Conservation (phyloP, 768 basidiomycete species). For the Amanita phalloides region DNA sequence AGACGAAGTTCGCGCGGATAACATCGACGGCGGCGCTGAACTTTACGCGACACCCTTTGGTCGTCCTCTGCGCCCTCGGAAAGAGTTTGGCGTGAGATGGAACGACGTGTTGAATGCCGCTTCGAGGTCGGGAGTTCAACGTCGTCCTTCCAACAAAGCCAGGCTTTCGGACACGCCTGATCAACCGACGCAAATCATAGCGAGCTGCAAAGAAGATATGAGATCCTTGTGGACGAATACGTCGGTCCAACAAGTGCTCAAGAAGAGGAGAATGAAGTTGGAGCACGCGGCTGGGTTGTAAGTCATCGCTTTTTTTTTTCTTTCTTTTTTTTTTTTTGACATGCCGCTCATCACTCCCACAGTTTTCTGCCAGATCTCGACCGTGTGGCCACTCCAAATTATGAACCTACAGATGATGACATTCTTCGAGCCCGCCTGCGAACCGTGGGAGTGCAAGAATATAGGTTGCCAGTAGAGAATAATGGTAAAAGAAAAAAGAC, state of each 20-base stretch:
- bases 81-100: constrained; percentile 16
- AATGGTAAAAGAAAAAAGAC: not conserved
- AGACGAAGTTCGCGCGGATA: constrained; percentile 9
- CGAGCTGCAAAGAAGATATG: constrained; percentile 42
- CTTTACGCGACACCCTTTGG: not conserved
- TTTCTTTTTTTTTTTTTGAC: too few species aligned
- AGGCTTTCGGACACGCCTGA: constrained; percentile 8
- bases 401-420: constrained; percentile 51
- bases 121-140: not conserved
- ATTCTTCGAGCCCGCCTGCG: constrained; percentile 59
- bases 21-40: not conserved
- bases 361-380: constrained; percentile 64
- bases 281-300: constrained; percentile 55
- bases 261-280: constrained; percentile 35
- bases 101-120: constrained; percentile 10
- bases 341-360: not conserved
- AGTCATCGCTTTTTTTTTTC: constrained; percentile 13
- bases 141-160: not conserved
- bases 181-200: constrained; percentile 40
- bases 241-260: constrained; percentile 33
- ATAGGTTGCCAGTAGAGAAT: constrained; percentile 40
- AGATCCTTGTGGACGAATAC: constrained; percentile 46
- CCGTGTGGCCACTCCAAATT: constrained; percentile 42
- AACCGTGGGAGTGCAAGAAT: constrained; percentile 63
- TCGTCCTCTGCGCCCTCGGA: not conserved